Conservation (phyloP, 345 rosid genomes). For the Firmiana major region DNA sequence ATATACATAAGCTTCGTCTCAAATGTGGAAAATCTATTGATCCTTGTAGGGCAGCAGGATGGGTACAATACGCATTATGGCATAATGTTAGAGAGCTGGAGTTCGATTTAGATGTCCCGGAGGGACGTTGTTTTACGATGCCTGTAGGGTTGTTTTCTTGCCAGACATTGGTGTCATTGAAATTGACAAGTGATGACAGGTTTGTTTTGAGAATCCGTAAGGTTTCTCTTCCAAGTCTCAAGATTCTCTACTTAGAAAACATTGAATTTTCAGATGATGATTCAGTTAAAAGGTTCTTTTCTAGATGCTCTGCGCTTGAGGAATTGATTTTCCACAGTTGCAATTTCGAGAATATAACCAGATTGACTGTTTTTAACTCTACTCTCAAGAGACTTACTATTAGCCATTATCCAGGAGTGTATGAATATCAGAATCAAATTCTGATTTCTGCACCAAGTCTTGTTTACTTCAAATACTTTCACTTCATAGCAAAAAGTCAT, state of each 20-base stretch:
- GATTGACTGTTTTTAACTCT: not conserved
- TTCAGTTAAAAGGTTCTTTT: not conserved
- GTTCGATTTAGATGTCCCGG: not conserved
- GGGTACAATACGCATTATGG: not conserved
- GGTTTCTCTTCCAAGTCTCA: not conserved
- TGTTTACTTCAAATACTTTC: not conserved
- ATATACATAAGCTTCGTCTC: not conserved
- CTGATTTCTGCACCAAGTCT: not conserved
- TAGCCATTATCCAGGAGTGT: not conserved
- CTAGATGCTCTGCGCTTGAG: constrained; percentile 5
- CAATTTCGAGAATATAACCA: not conserved
- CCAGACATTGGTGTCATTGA: not conserved
- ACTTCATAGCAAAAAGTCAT: not conserved
- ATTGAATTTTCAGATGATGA: not conserved
- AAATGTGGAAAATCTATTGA: not conserved
- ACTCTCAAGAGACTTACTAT: not conserved
- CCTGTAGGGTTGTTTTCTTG: not conserved
- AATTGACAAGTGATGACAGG: not conserved
- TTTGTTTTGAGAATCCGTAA: not conserved
- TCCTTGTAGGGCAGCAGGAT: not conserved
- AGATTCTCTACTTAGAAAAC: not conserved
- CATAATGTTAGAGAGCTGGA: not conserved
- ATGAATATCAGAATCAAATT: not conserved
- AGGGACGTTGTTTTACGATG: not conserved
- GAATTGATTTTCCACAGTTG: not conserved